Base-by-base conservation (phyloP, 2,329 filamentous ascomycete species). In the Penicillium sp. region DNA sequence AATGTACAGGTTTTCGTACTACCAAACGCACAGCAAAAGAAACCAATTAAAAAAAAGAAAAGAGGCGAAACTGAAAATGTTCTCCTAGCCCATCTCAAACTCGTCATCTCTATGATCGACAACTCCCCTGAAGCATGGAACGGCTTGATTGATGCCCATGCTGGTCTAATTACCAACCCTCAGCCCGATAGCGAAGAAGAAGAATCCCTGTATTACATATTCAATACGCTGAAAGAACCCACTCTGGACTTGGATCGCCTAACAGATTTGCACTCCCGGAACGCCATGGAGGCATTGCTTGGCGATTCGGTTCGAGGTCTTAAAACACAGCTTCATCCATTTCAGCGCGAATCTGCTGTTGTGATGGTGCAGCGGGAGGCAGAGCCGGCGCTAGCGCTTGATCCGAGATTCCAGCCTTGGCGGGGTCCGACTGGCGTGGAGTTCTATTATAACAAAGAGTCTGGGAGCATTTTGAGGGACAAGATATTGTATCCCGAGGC, bases 311-410 rank as follows among this genome's bases (percentile, higher is more conserved):
- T 77, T 6, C 45, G 65, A 49, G 73, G 77, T 33, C 68, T 81
- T 27, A 75, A 76, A 56, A 90, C 90, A 0, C 75, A 76, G 0
- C 77, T 97, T 0, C 90, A 94, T 69, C 81, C 84, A 0, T 95
- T 96, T 65, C 93, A 97, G 71, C 82, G 87, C 50, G 83, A 88
- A 44, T 93, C 92, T 1, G 88, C 89, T 0, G 90, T 90, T 4
- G 71, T 88, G 29, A 97, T 97, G 92, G 76, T 96, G 19, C 88
- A 94, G 69, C 86, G 88, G 52, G 93, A 97, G 73, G 75, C 82
- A 6, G 81, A 86, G 23, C 85, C 89, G 0, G 80, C 81, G 5
- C 78, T 83, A 29, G 77, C 85, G 6, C 75, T 92, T 9, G 92
- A 97, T 71, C 91, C 92, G 10, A 84, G 92, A 5, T 76, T 96